Conservation (phyloP, 1,284 basidiomycete species). For the Phellopilus nigrolimitatus region DNA sequence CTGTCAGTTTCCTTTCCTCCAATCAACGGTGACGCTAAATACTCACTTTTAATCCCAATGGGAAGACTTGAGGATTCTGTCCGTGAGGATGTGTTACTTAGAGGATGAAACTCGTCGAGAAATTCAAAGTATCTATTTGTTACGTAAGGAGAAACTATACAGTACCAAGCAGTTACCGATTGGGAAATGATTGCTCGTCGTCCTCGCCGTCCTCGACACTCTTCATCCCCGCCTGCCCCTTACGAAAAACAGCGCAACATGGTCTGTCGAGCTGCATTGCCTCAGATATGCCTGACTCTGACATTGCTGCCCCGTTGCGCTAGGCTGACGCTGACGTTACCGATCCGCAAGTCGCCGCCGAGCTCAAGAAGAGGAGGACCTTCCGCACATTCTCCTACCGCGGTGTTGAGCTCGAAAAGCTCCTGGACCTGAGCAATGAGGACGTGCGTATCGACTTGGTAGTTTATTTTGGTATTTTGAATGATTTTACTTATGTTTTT, state of each 20-base stretch:
- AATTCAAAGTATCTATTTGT: not conserved
- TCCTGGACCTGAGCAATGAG: constrained; percentile 95
- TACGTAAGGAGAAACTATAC: constrained; percentile 22
- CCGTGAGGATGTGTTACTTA: constrained; percentile 27
- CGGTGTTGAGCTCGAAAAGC: constrained; percentile 95
- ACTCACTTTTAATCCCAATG: constrained; percentile 78
- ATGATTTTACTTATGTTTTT: constrained; percentile 10
- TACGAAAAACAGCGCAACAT: constrained; percentile 15
- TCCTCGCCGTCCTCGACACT: not conserved
- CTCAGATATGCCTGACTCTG: constrained; percentile 23
- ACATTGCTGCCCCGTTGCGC: constrained; percentile 16
- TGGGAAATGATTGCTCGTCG: constrained; percentile 1
- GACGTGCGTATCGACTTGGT: constrained; percentile 58
- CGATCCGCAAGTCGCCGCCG: constrained; percentile 85
- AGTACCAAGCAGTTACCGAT: constrained; percentile 15
- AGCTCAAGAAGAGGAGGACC: constrained; percentile 95
- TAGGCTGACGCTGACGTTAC: constrained; percentile 79
- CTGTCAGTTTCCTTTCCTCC: not conserved
- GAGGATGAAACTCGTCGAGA: not conserved
- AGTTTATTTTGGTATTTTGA: not conserved
- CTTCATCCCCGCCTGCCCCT: constrained; percentile 32
- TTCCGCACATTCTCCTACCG: constrained; percentile 99
- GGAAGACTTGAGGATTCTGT: constrained; percentile 91
- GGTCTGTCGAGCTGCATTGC: constrained; percentile 14
- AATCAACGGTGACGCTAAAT: not conserved